Evolutionary conservation across 352 stramenopile genomes (phyloP).

Genomic region (Elongisporangium prolatum): DNA sequence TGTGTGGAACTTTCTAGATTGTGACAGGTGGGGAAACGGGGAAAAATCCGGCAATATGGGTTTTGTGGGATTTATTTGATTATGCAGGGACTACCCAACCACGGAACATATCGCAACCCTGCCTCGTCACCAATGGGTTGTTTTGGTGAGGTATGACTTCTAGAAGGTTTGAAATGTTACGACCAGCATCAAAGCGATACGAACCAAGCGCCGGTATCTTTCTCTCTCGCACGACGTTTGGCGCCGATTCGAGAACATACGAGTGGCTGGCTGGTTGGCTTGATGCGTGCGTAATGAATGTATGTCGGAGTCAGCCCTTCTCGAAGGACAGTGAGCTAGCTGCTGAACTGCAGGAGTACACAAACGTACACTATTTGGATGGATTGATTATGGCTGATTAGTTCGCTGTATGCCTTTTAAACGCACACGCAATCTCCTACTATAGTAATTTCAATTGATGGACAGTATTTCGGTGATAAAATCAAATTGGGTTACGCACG

Average conservation of each 20-base stretch:
- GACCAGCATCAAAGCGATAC: background rate
- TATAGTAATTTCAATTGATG: background rate
- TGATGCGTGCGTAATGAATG: too few species aligned
- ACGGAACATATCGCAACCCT: too few species aligned
- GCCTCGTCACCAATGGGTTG: background rate
- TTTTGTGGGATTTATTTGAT: background rate
- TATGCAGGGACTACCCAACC: background rate
- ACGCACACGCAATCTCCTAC: background rate
- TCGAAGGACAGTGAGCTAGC: too few species aligned
- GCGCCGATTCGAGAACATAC: background rate
- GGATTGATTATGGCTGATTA: background rate
- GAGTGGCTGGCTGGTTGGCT: background rate
- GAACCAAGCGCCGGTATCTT: background rate
- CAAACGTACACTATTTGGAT: background rate
- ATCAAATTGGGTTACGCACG: background rate
- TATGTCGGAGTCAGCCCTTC: too few species aligned
- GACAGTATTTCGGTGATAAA: background rate
- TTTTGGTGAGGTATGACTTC: background rate
- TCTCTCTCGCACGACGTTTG: background rate
- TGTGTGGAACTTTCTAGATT: constrained; percentile 75
- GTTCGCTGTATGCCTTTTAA: background rate
- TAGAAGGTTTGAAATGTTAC: background rate
- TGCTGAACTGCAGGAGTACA: background rate
- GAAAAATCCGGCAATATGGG: background rate
- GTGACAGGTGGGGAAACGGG: constrained; percentile 7